These are phyloP conservation scores for Oryza coarctata DNA, from an alignment of 176 grass and related monocot genomes.

Conservation along the genomic window DNA sequence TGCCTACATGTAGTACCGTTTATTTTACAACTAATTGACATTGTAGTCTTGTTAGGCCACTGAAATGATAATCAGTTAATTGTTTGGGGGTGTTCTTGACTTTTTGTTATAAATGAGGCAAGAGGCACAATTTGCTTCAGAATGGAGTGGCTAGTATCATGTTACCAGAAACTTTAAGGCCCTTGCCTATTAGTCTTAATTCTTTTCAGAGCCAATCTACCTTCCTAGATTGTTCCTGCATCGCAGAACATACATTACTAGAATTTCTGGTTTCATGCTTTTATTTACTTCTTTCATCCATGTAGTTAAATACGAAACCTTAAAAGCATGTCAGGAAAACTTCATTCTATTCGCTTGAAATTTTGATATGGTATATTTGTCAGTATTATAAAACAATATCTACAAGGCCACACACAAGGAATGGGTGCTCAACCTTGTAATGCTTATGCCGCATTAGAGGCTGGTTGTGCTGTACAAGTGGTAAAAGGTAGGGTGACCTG, in stretches of 20 bases:
- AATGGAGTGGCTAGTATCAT: neutral
- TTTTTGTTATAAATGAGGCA: no score
- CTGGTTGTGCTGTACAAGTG: neutral
- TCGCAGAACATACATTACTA: no score
- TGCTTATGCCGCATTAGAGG: neutral
- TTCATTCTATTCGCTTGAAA: neutral
- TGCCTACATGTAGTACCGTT: no score
- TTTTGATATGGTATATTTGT: neutral
- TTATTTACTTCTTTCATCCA: neutral
- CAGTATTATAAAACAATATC: no score
- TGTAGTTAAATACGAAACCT: neutral
- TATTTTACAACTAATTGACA: neutral
- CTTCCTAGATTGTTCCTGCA: no score
- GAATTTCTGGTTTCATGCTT: neutral
- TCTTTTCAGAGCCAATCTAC: neutral
- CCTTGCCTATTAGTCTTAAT: neutral
- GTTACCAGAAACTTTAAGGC: neutral
- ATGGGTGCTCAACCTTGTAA: neutral
- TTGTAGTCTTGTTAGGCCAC: neutral
- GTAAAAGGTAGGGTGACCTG: neutral
- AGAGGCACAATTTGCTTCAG: neutral
- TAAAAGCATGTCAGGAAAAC: neutral
- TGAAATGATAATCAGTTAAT: neutral
- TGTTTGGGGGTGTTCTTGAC: neutral
- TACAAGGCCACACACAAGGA: neutral